Evolutionary conservation across 208 protist species (phyloP).

Genomic region (Crithidia thermophila): DNA sequence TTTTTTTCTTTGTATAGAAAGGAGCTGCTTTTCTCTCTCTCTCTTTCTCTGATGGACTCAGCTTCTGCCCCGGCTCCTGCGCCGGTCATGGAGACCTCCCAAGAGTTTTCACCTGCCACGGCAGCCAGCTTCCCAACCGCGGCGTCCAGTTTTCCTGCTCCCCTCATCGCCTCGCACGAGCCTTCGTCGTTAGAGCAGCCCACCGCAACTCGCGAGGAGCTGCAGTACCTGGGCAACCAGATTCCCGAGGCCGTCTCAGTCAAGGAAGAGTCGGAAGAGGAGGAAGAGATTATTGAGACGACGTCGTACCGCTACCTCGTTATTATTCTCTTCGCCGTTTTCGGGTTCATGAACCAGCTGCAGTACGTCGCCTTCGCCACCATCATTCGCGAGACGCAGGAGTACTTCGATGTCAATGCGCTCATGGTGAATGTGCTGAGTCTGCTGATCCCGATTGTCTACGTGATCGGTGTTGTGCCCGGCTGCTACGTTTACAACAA

Average conservation of each 20-base stretch:
- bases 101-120: too few relatives aligned
- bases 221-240: not conserved
- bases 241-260: not conserved
- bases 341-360: constrained; percentile 52
- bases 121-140: too few relatives aligned
- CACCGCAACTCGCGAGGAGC: not conserved
- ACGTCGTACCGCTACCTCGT: constrained; percentile 42
- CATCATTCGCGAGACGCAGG: constrained; percentile 43
- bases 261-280: not conserved
- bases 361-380: constrained; percentile 51
- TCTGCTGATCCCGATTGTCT: constrained; percentile 44
- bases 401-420: constrained; percentile 33
- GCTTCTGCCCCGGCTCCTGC: too few relatives aligned
- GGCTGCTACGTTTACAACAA: constrained; percentile 46
- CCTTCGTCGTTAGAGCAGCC: not conserved
- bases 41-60: too few relatives aligned
- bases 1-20: not conserved
- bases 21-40: not conserved
- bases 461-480: constrained; percentile 41
- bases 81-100: too few relatives aligned
- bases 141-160: not conserved
- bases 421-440: constrained; percentile 49
- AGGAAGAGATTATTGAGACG: constrained; percentile 10
- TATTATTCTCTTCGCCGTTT: constrained; percentile 33
- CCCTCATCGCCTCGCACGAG: not conserved